Percentiles rank a stretch among this genome's conserved stretches.
phyloP scores from a whole-genome alignment of 1,284 basidiomycete genomes.

The Ganoderma meredithae region DNA sequence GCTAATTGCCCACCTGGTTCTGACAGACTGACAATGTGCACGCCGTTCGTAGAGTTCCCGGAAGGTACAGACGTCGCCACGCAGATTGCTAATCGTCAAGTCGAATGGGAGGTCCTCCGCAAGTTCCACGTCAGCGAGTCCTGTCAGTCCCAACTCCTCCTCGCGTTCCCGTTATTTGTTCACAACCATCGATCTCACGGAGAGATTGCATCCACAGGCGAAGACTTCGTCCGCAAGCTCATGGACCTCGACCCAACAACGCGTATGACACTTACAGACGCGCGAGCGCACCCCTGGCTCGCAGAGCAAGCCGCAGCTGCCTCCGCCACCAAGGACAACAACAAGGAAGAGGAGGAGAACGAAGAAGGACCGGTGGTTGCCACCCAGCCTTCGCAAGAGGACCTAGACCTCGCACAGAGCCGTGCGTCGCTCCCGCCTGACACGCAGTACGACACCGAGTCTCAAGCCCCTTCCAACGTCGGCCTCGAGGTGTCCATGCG shows the following conservation, averaged over 20 bases:
- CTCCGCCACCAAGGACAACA: not conserved
- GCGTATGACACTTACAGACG: constrained; percentile 67
- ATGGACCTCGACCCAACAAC: constrained; percentile 57
- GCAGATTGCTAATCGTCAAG: constrained; percentile 60
- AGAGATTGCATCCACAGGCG: constrained; percentile 8
- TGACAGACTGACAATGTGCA: constrained; percentile 69
- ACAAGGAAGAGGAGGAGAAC: not conserved
- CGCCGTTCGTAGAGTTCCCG: constrained; percentile 76
- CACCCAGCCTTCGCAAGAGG: constrained; percentile 1
- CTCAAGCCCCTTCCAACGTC: not conserved
- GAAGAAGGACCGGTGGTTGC: not conserved
- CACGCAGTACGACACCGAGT: not conserved
- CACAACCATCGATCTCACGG: not conserved
- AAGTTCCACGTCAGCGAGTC: constrained; percentile 20
- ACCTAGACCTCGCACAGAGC: not conserved
- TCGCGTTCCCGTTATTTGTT: too few relatives aligned
- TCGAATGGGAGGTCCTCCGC: constrained; percentile 68
- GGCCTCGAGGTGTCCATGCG: constrained; percentile 12
- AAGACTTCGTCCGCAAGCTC: constrained; percentile 56
- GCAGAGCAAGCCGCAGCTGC: constrained; percentile 1
- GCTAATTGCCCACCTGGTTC: not conserved
- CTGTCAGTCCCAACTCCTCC: constrained; percentile 1
- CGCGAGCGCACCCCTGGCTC: constrained; percentile 75
- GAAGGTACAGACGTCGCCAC: constrained; percentile 56
- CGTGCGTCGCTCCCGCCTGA: not conserved